Conservation (phyloP, 305 asterid genomes). For the Coffea humblotiana region DNA sequence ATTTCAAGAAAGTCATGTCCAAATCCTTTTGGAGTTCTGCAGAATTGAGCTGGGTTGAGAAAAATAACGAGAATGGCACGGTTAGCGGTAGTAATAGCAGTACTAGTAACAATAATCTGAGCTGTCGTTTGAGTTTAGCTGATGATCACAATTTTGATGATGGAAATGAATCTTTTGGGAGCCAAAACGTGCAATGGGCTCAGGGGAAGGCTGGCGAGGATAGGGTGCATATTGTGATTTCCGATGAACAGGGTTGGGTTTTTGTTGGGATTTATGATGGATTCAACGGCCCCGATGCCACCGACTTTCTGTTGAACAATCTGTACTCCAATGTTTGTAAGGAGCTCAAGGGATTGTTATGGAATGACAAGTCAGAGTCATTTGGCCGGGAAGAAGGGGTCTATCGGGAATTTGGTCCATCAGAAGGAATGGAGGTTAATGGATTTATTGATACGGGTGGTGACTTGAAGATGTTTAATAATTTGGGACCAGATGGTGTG, state of each 20-base stretch:
- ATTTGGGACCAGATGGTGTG: slow-evolving; percentile 37
- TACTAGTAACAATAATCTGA: slow-evolving; percentile 52
- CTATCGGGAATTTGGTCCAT: slow-evolving; percentile 39
- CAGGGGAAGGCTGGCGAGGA: slow-evolving; percentile 97
- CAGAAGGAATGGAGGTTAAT: slow-evolving; percentile 12
- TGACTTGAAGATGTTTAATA: slow-evolving; percentile 37
- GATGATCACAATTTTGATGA: slow-evolving; percentile 64
- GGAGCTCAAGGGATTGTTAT: slow-evolving; percentile 67
- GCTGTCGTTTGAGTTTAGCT: slow-evolving; percentile 56
- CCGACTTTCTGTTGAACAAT: slow-evolving; percentile 65
- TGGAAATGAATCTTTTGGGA: slow-evolving; percentile 49
- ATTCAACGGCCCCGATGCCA: slow-evolving; percentile 92
- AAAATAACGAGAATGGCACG: slow-evolving; percentile 22
- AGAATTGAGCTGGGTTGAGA: slow-evolving; percentile 37
- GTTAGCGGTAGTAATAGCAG: slow-evolving; percentile 39
- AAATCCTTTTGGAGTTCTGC: slow-evolving; percentile 54
- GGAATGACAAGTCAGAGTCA: slow-evolving; percentile 54
- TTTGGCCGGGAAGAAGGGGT: slow-evolving; percentile 27
- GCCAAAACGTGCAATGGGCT: slow-evolving; percentile 87
- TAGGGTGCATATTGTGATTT: slow-evolving; percentile 77
- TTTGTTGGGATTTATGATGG: slow-evolving; percentile 94
- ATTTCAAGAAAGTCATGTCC: slow-evolving; percentile 43
- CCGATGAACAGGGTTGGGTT: slow-evolving; percentile 86
- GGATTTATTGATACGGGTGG: not conserved
- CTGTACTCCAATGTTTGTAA: slow-evolving; percentile 66